Base-by-base conservation (phyloP, 495 filamentous ascomycete genomes). In the Eremomyces bilateralis region DNA sequence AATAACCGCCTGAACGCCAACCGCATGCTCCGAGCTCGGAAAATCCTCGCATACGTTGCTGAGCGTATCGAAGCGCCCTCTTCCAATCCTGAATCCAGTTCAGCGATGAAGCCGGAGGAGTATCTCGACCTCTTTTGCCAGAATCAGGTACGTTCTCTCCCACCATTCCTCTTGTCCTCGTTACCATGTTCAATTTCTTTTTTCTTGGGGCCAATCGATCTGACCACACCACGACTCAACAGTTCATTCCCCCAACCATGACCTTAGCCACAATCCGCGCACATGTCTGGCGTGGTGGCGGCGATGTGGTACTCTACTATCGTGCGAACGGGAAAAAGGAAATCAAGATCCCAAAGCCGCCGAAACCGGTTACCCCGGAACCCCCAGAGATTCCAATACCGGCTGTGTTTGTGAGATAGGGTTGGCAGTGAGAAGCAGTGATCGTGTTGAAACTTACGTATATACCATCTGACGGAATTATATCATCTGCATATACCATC, bases 1-100 rank as follows among this genome's bases (percentile, higher is more conserved):
- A 88, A 81, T 43, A 77, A 80, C 33, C 71, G 88, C 20, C 64
- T 97, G 38, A 97, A 95, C 50, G 88, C 88, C 20, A 97, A 95
- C 48, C 65, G 88, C 20, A 95, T 97, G 90, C 64, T 97, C 20
- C 68, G 88, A 29, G 78, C 84, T 2, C 85, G 80, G 59, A 97
- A 95, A 61, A 80, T 97, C n/a, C 54, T 91, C 22, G 72, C 69
- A 1, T 97, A 97, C 45, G 73, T 95, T 4, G 76, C 82, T 1
- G 88, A 97, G 51, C 65, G 81, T 33, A 84, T 97, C 35, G 84
- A 93, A 49, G 65, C 73, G 1, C 51, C 48, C 13, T 56, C 60
- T 4, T 53, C 54, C 37, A 42, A 58, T 34, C 51, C 59, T 1
- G 53, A 71, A 34, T 60, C 63, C 6, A 59, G 71, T 20, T n/a